Percentiles rank a stretch among this genome's conserved stretches.
phyloP scores from a whole-genome alignment of 2,329 filamentous ascomycete species.

The Fusarium goolgardi region DNA sequence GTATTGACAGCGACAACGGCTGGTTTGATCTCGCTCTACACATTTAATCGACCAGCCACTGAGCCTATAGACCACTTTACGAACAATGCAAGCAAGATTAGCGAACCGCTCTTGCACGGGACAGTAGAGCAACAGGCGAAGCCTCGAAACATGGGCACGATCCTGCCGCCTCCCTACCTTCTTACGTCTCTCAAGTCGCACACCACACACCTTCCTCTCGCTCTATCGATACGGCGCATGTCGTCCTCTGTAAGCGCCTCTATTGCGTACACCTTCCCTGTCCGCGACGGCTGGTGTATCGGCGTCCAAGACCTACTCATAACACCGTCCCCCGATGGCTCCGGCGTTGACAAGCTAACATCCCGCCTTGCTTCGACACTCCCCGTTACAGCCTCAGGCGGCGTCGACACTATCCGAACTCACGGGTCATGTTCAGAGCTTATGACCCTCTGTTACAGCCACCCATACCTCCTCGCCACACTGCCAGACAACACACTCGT shows the following conservation, averaged over 20 bases:
- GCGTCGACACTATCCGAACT: conserved; percentile 12
- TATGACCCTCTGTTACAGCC: conserved; percentile 74
- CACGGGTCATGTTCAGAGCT: conserved; percentile 49
- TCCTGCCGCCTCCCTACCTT: conserved; percentile 56
- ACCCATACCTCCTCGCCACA: conserved; percentile 87
- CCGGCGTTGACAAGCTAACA: conserved; percentile 50
- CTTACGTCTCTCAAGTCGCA: conserved; percentile 84
- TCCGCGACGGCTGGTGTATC: conserved; percentile 84
- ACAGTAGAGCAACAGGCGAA: not conserved
- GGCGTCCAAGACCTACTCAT: conserved; percentile 91
- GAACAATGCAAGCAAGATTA: conserved; percentile 8
- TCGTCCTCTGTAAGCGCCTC: conserved; percentile 76
- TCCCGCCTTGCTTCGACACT: conserved; percentile 54
- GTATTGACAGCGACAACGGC: conserved; percentile 80
- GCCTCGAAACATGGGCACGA: not conserved
- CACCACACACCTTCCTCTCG: conserved; percentile 80
- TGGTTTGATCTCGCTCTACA: conserved; percentile 81
- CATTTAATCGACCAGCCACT: conserved; percentile 58
- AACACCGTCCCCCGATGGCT: conserved; percentile 41
- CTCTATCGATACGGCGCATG: conserved; percentile 81
- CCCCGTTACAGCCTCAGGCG: conserved; percentile 46
- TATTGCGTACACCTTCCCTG: conserved; percentile 86
- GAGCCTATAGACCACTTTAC: conserved; percentile 14
- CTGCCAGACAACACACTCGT: conserved; percentile 90
- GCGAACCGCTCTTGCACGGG: not conserved